These are phyloP conservation scores for Fusarium sp. DNA, from an alignment of 2,329 filamentous ascomycete genomes.

Conservation along the genomic window DNA sequence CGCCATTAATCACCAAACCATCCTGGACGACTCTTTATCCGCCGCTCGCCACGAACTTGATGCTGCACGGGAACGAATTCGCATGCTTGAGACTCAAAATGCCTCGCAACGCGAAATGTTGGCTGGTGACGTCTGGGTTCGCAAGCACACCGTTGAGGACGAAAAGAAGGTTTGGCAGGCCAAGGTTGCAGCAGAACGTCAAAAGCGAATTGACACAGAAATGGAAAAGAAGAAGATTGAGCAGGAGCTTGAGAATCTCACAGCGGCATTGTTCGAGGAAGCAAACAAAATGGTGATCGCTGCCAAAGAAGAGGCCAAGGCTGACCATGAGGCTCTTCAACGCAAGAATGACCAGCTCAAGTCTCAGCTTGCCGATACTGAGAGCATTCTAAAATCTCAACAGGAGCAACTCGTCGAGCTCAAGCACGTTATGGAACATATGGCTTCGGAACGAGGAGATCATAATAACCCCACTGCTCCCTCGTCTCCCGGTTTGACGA, in stretches of 20 bases:
- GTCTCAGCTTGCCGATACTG: constrained; percentile 85
- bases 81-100: constrained; percentile 71
- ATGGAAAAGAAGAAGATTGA: constrained; percentile 90
- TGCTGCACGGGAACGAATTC: constrained; percentile 71
- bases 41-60: constrained; percentile 86
- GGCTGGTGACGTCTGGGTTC: constrained; percentile 77
- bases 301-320: constrained; percentile 88
- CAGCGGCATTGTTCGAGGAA: constrained; percentile 94
- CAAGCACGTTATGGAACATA: constrained; percentile 90
- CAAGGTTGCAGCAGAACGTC: constrained; percentile 71
- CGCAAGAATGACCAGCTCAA: constrained; percentile 89
- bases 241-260: constrained; percentile 88
- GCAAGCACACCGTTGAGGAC: constrained; percentile 76
- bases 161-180: constrained; percentile 70
- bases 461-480: constrained; percentile 77
- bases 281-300: constrained; percentile 96
- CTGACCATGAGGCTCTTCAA: constrained; percentile 81
- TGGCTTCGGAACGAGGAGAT: constrained; percentile 79
- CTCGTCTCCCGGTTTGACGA: constrained; percentile 80
- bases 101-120: constrained; percentile 78
- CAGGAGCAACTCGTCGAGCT: constrained; percentile 93
- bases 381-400: constrained; percentile 84
- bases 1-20: constrained; percentile 96
- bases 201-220: constrained; percentile 70
- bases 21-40: constrained; percentile 86